A percentile compares a stretch with the other conserved stretches of the same genome.
Conservation (phyloP, 179 eudicot genomes). For the Silene vulgaris region DNA sequence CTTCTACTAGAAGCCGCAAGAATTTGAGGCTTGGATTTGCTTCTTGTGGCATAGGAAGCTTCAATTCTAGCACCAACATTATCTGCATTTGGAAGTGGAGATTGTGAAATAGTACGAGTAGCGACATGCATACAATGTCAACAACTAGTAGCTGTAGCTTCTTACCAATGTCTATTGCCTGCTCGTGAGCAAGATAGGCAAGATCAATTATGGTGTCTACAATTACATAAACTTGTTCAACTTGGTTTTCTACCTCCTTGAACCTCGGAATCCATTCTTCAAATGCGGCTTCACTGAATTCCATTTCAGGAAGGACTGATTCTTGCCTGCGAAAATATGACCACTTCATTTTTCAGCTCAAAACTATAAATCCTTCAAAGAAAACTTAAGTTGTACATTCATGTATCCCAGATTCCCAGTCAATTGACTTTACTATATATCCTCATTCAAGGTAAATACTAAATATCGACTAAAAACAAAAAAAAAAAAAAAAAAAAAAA, state of each 20-base stretch:
- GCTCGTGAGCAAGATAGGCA: slow-evolving; percentile 7
- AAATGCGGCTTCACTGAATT: background rate
- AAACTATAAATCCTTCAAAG: background rate
- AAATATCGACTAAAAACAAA: no score
- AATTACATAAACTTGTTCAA: slow-evolving; percentile 10
- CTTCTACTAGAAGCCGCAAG: background rate
- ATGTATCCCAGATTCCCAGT: no score
- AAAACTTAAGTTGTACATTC: no score
- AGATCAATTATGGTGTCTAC: slow-evolving; percentile 12
- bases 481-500: no score
- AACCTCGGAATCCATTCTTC: slow-evolving; percentile 17
- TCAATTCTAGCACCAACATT: slow-evolving; percentile 7
- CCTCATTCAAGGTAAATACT: no score
- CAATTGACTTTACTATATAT: no score
- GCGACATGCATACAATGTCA: background rate
- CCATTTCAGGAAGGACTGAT: background rate
- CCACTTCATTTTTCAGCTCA: background rate
- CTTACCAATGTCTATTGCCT: slow-evolving; percentile 13
- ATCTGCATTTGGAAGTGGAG: background rate
- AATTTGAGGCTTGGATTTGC: background rate
- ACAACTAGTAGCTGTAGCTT: background rate
- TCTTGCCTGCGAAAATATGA: slow-evolving; percentile 7
- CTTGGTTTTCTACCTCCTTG: slow-evolving; percentile 11
- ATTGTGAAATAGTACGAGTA: background rate
- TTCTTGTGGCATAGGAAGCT: background rate